Percentiles rank a stretch among this genome's conserved stretches.
Evolutionary conservation across 2,329 filamentous ascomycete species (phyloP).

Genomic region (Colletotrichum karsti): DNA sequence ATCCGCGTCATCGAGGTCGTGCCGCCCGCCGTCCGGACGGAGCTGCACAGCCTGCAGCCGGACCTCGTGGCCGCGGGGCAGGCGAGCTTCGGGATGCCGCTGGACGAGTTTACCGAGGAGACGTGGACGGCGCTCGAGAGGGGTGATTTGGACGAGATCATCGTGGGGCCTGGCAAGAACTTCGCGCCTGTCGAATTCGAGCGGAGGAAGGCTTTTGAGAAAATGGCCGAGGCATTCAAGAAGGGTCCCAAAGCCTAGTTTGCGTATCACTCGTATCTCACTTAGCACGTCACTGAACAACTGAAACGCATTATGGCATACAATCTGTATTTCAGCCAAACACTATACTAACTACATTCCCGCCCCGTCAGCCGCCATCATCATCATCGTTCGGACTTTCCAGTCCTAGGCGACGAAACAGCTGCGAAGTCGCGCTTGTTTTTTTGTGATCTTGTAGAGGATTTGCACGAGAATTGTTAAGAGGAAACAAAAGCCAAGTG

Average conservation of each 20-base stretch:
- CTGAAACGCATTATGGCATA: not conserved
- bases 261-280: too few relatives aligned
- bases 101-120: constrained; percentile 52
- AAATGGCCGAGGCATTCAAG: constrained; percentile 5
- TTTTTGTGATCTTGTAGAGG: constrained; percentile 9
- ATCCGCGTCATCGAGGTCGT: constrained; percentile 56
- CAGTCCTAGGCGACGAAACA: constrained; percentile 13
- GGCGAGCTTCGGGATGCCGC: constrained; percentile 44
- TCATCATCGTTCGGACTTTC: constrained; percentile 11
- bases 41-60: constrained; percentile 53
- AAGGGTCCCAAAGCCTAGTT: not conserved
- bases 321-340: constrained; percentile 27
- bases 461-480: constrained; percentile 18
- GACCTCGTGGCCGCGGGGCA: constrained; percentile 43
- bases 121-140: constrained; percentile 51
- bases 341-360: constrained; percentile 27
- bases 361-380: constrained; percentile 18
- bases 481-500: constrained; percentile 21
- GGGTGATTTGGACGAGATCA: constrained; percentile 47
- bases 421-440: not conserved
- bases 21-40: constrained; percentile 55
- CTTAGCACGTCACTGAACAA: not conserved
- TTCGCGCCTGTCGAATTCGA: constrained; percentile 21
- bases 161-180: constrained; percentile 25
- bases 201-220: constrained; percentile 3